Percentiles rank a stretch among this genome's conserved stretches.
phyloP scores from a whole-genome alignment of 1,284 basidiomycete genomes.

The Ustilago nuda region DNA sequence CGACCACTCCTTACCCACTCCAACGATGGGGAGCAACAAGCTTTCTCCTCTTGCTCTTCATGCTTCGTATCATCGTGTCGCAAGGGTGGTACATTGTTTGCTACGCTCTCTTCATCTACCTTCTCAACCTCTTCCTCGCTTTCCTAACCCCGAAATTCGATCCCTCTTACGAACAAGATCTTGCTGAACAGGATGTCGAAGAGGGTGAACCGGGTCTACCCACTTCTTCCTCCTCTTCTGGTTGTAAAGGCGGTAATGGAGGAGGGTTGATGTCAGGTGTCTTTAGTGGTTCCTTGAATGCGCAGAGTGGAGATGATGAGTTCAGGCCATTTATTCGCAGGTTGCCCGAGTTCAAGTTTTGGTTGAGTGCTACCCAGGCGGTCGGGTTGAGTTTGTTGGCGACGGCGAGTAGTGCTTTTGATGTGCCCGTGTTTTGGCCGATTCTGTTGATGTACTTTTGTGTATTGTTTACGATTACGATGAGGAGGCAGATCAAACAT shows the following conservation, averaged over 20 bases:
- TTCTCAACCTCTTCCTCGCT: conserved; percentile 77
- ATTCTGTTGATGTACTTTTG: conserved; percentile 85
- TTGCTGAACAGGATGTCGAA: conserved; percentile 93
- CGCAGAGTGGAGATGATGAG: conserved; percentile 59
- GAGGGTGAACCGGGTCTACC: conserved; percentile 79
- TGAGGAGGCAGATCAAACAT: conserved; percentile 74
- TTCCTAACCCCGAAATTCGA: conserved; percentile 95
- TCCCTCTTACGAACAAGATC: conserved; percentile 90
- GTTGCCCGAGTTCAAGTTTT: conserved; percentile 91
- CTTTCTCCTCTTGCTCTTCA: conserved; percentile 81
- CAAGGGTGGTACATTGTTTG: conserved; percentile 91
- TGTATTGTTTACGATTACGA: conserved; percentile 70
- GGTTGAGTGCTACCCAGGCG: conserved; percentile 91
- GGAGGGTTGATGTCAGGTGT: conserved; percentile 66
- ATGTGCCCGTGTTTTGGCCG: conserved; percentile 98
- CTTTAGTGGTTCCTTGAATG: conserved; percentile 71
- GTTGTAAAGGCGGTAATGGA: conserved; percentile 17
- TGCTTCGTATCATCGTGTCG: conserved; percentile 85
- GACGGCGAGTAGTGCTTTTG: conserved; percentile 74
- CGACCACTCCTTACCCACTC: conserved; percentile 87
- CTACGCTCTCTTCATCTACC: conserved; percentile 68
- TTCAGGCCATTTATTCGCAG: conserved; percentile 87
- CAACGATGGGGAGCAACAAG: conserved; percentile 89
- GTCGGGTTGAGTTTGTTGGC: conserved; percentile 79
- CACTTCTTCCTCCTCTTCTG: conserved; percentile 39